Base-by-base conservation (phyloP, 2,329 filamentous ascomycete genomes). In the Chrysoporthe cubensis region DNA sequence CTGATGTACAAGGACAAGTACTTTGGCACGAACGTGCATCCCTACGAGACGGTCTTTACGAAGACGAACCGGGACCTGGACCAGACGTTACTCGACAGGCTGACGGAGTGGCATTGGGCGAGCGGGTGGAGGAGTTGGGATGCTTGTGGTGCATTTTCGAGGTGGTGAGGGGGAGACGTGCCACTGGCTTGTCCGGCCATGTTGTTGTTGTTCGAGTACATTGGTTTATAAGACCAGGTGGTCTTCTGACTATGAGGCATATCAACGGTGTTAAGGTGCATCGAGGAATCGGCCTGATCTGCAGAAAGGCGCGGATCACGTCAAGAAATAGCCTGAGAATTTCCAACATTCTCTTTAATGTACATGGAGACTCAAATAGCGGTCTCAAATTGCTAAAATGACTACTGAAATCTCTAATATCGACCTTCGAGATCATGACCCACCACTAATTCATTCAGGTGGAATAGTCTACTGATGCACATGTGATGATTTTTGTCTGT, bases 21-120 rank as follows among this genome's bases (percentile, higher is more conserved):
- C 70, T 77, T 75, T 64, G 77, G 76, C 37, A 74, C 71, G 65
- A 76, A 74, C 52, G 66, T 78, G 18, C 77, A 79, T 59, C 77
- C 78, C 0, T 79, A 77, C 71, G 78, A 79, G 73, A 77, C 76
- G 0, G 69, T 79, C 21, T 80, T 80, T 66, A 71, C 75, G 58
- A 77, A 78, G 71, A 73, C 76, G 6, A 76, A 77, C 54, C 70
- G 73, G 43, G 70, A 75, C 14, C 71, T 77, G 52, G 76, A 78
- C 64, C 72, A 73, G 2, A 62, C 58, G 7, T 62, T 75, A 32
- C 64, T 79, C n/a, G 56, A 69, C 3, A 69, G 71, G n/a, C 64
- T 79, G 62, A 76, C 75, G 11, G 69, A 72, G 54, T 77, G 76
- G 75, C 76, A 78, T 46, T 67, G 71, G 57, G 67, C 64, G 1